phyloP scores from a whole-genome alignment of 2,329 filamentous ascomycete genomes.

The Colletotrichum sidae region DNA sequence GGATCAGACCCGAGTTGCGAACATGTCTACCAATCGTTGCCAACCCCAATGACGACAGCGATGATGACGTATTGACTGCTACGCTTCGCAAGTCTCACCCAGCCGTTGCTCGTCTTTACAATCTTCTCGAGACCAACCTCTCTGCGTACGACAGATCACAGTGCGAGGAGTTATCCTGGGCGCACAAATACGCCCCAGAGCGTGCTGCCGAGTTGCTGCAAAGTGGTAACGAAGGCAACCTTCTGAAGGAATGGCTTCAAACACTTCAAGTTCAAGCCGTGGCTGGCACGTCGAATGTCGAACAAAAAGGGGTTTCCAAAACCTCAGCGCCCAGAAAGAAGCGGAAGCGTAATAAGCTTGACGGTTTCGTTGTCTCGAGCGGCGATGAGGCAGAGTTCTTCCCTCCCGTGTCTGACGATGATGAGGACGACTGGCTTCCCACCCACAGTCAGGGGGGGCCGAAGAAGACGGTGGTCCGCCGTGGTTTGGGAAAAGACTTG shows the following conservation, averaged over 20 bases:
- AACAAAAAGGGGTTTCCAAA: constrained; percentile 45
- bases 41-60: constrained; percentile 40
- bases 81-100: constrained; percentile 58
- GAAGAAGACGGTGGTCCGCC: constrained; percentile 68
- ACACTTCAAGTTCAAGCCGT: constrained; percentile 82
- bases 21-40: constrained; percentile 40
- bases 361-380: constrained; percentile 83
- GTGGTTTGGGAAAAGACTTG: constrained; percentile 55
- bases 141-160: constrained; percentile 84
- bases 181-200: constrained; percentile 84
- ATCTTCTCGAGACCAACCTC: constrained; percentile 68
- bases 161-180: constrained; percentile 81
- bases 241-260: constrained; percentile 85
- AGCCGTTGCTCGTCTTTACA: constrained; percentile 69
- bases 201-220: constrained; percentile 81
- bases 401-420: constrained; percentile 75
- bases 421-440: constrained; percentile 51
- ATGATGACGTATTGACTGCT: constrained; percentile 49
- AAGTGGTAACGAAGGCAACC: constrained; percentile 72
- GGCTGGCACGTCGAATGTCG: constrained; percentile 59
- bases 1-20: constrained; percentile 60
- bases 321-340: constrained; percentile 64
- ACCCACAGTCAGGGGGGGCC: constrained; percentile 54
- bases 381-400: constrained; percentile 80
- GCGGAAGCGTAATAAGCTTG: constrained; percentile 78